Evolutionary conservation across 2,329 filamentous ascomycete genomes (phyloP), one percentile per base, ranked within the genome.

Genomic region (Penicillium sp.): DNA sequence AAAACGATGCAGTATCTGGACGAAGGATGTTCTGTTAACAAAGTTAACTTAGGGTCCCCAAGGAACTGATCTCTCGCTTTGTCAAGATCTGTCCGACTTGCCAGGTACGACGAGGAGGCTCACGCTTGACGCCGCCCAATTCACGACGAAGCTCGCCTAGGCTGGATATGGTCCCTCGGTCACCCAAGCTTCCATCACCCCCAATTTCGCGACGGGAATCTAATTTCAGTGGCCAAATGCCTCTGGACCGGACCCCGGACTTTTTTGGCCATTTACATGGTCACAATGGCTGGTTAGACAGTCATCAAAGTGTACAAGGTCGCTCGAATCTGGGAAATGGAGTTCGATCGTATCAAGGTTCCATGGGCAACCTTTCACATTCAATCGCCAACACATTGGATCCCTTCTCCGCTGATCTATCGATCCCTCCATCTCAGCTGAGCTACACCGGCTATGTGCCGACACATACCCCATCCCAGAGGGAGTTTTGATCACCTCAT

Each of bases 61-160:
- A 81, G 62, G 78, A 81, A 58, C 67, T 81, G 34, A 81, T 81
- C 58, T 79, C 78, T 31, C 77, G 78, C 39, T 81, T 80, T 55
- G 78, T 81, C 49, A 79, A 79, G 59, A 76, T 79, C 47, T 80
- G 78, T 46, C 78, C 78, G 45, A 80, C 77, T 16, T 80, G 78
- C 56, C 77, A 77, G 60, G 74, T 79, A 18, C 76, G 78, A 44
- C 70, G 78, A 43, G 75, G 76, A 18, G 74, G 72, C 43, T 67
- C 74, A 38, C 73, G 73, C 10, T 56, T 75, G 43, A 75, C 74
- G 21, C 74, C 75, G 18, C 74, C 75, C 22, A 74, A 68, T 57
- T 77, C 75, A 22, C 70, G 71, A 43, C 68, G 67, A 63, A 62
- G 66, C 52, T 75, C 74, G n/a, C 72, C 72, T 9, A 69, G 68